A percentile compares a stretch with the other conserved stretches of the same genome.
Conservation (phyloP, 2,329 filamentous ascomycete genomes). For the Diaporthe vexans region DNA sequence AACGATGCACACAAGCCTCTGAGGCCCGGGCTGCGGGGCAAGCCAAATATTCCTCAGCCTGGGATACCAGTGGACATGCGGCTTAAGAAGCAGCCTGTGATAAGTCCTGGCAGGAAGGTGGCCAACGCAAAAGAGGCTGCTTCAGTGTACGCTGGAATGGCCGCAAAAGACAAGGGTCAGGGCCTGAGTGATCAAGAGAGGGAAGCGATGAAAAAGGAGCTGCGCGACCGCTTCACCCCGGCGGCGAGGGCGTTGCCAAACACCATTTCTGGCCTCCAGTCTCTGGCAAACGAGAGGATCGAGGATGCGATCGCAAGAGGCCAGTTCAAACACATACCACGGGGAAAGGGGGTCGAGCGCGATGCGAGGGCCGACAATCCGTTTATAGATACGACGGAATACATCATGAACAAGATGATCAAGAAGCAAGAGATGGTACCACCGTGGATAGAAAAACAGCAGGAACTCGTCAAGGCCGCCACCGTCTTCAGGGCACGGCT, state of each 20-base stretch:
- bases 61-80: conserved; percentile 66
- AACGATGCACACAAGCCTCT: conserved; percentile 84
- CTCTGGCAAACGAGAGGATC: conserved; percentile 89
- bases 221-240: conserved; percentile 85
- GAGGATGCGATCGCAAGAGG: conserved; percentile 94
- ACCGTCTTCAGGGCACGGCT: conserved; percentile 80
- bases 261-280: conserved; percentile 82
- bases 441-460: conserved; percentile 99
- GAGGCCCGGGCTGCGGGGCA: conserved; percentile 61
- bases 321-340: conserved; percentile 86
- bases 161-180: conserved; percentile 63
- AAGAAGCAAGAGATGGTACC: conserved; percentile 95
- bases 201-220: conserved; percentile 77
- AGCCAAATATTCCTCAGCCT: conserved; percentile 57
- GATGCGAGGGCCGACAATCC: conserved; percentile 87
- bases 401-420: conserved; percentile 99
- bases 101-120: conserved; percentile 61
- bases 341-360: conserved; percentile 84
- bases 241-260: conserved; percentile 80
- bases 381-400: conserved; percentile 96
- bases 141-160: conserved; percentile 63
- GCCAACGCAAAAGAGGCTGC: conserved; percentile 71
- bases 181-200: conserved; percentile 79
- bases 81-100: conserved; percentile 55
- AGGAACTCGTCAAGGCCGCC: conserved; percentile 81